Percentiles rank a stretch among this genome's conserved stretches.
These are phyloP conservation scores for Neurospora terricola DNA, from an alignment of 495 filamentous ascomycete genomes.

Conservation along the genomic window DNA sequence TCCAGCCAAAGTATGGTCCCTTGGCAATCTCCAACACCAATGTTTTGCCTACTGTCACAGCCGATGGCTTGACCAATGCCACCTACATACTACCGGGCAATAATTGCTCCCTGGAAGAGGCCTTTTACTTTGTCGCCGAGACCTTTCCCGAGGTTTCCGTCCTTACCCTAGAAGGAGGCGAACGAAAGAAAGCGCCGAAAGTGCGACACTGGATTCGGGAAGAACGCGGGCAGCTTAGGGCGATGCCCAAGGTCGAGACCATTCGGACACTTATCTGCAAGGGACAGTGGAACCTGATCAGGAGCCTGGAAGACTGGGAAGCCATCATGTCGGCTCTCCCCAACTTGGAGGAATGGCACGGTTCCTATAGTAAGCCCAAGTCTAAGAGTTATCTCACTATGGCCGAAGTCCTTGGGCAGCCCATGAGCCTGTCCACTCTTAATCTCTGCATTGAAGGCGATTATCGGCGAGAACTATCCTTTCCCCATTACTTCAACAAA, in stretches of 20 bases:
- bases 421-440: constrained; percentile 45
- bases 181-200: constrained; percentile 58
- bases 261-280: constrained; percentile 56
- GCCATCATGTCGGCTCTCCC: constrained; percentile 51
- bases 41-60: constrained; percentile 35
- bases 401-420: constrained; percentile 43
- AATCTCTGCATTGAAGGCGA: constrained; percentile 60
- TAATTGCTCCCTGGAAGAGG: constrained; percentile 58
- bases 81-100: constrained; percentile 46
- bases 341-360: constrained; percentile 59
- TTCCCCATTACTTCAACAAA: constrained; percentile 44
- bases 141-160: constrained; percentile 51
- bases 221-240: constrained; percentile 7
- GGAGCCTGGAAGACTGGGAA: constrained; percentile 52
- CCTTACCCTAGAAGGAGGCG: constrained; percentile 66
- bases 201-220: constrained; percentile 44
- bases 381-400: constrained; percentile 57
- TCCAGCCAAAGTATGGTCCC: constrained; percentile 41
- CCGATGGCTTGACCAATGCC: constrained; percentile 39
- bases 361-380: constrained; percentile 58
- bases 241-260: constrained; percentile 21
- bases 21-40: constrained; percentile 30
- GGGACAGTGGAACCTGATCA: constrained; percentile 67
- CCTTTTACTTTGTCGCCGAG: constrained; percentile 48
- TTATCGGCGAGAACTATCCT: constrained; percentile 47